Evolutionary conservation across 352 stramenopile species (phyloP).

Genomic region (Thalassiosira sp.): DNA sequence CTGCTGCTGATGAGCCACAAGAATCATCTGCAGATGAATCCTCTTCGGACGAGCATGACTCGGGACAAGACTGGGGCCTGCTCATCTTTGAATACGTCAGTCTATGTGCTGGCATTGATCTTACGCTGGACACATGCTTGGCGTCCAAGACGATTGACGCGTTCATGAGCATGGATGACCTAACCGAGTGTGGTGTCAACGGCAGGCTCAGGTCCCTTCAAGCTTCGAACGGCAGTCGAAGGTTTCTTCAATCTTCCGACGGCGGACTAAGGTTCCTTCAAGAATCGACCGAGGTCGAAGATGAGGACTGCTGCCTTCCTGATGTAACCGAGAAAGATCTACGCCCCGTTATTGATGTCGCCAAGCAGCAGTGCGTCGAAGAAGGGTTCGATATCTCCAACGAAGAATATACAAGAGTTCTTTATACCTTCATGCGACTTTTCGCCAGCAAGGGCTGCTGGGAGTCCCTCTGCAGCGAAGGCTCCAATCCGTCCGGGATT

Average conservation of each 20-base stretch:
- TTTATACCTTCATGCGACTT: conserved; percentile 21
- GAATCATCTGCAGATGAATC: not conserved
- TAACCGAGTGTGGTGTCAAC: not conserved
- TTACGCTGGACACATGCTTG: conserved; percentile 38
- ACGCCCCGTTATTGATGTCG: conserved; percentile 7
- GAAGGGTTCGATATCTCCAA: conserved; percentile 8
- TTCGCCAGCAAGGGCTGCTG: conserved; percentile 35
- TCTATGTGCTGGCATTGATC: conserved; percentile 27
- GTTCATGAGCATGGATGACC: conserved; percentile 15
- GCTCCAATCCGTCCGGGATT: conserved; percentile 11
- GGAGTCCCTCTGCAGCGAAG: conserved; percentile 33
- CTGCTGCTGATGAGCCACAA: not conserved
- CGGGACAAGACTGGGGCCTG: not conserved
- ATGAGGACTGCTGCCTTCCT: conserved; percentile 16
- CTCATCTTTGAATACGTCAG: not conserved
- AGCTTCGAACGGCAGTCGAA: not conserved
- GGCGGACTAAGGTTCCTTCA: conserved; percentile 8
- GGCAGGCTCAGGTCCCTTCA: not conserved
- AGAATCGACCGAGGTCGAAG: not conserved
- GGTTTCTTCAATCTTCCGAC: conserved; percentile 15
- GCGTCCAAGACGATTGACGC: conserved; percentile 25
- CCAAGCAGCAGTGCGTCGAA: conserved; percentile 32
- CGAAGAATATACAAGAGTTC: conserved; percentile 21
- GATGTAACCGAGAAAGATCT: conserved; percentile 17
- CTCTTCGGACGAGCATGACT: not conserved